These are phyloP conservation scores for Beauveria medogensis DNA, from an alignment of 2,329 filamentous ascomycete species.

Conservation along the genomic window DNA sequence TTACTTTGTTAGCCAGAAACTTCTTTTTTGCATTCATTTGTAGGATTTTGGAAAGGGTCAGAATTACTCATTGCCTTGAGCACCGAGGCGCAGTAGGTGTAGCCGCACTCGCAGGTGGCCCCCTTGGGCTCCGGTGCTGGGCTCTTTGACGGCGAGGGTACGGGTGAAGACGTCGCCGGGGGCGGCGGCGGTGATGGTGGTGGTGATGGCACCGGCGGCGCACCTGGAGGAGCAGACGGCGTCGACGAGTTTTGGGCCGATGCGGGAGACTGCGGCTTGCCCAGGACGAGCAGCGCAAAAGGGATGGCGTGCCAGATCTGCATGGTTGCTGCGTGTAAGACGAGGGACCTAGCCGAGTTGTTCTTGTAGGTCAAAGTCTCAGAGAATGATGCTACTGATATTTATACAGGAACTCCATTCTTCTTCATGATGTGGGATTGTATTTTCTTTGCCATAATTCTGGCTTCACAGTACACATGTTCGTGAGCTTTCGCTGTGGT, in stretches of 20 bases:
- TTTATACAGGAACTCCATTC: background rate
- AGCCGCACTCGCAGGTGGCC: constrained; percentile 32
- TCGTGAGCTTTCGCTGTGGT: background rate
- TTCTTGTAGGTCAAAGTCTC: background rate
- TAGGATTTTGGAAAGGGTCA: rapidly evolving
- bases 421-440: background rate
- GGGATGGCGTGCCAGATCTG: constrained; percentile 2
- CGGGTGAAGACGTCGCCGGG: background rate
- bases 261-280: constrained; percentile 16
- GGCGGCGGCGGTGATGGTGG: constrained; percentile 18
- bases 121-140: constrained; percentile 17
- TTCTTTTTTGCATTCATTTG: background rate
- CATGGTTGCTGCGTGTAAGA: background rate
- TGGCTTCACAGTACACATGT: background rate
- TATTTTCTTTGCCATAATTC: background rate
- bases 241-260: constrained; percentile 10
- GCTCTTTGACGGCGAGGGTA: constrained; percentile 8
- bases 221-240: constrained; percentile 16
- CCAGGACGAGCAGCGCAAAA: constrained; percentile 3
- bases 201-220: constrained; percentile 17
- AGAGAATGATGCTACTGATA: background rate
- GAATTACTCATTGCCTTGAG: constrained; percentile 28
- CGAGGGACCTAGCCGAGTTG: background rate
- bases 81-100: constrained; percentile 33
- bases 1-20: background rate